phyloP scores from a whole-genome alignment of 768 basidiomycete species.

The Calocybe gangraenosa region DNA sequence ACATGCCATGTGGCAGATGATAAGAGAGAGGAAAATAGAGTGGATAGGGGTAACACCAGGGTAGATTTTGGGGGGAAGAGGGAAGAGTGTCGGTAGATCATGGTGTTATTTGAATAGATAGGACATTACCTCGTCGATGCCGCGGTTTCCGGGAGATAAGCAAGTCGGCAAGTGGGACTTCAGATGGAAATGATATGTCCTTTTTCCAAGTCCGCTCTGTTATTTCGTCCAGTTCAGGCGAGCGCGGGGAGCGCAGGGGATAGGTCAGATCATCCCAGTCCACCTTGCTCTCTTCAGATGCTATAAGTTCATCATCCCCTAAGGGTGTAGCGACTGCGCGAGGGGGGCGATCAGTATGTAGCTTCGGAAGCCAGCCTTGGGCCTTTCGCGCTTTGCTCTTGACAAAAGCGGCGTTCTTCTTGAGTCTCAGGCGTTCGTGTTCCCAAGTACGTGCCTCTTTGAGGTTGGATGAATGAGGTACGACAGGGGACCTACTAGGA shows the following conservation, averaged over 20 bases:
- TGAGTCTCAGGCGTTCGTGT: constrained; percentile 43
- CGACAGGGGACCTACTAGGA: constrained; percentile 15
- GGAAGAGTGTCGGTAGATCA: neutral
- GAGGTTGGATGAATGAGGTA: constrained; percentile 15
- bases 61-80: neutral
- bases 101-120: constrained; percentile 2
- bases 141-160: constrained; percentile 33
- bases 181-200: constrained; percentile 14
- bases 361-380: neutral
- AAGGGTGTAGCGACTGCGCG: neutral
- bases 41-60: neutral
- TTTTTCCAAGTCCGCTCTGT: constrained; percentile 17
- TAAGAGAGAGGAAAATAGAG: neutral
- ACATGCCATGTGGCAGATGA: too few relatives aligned
- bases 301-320: neutral
- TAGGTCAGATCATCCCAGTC: constrained; percentile 10
- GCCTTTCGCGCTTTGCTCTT: constrained; percentile 32
- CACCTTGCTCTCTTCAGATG: constrained; percentile 12
- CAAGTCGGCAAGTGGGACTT: constrained; percentile 18
- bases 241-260: neutral
- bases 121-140: constrained; percentile 37
- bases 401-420: constrained; percentile 38
- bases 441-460: constrained; percentile 46
- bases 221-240: too few relatives aligned
- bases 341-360: neutral